Conservation (phyloP, 2,329 filamentous ascomycete genomes). For the Orbilia javanica region DNA sequence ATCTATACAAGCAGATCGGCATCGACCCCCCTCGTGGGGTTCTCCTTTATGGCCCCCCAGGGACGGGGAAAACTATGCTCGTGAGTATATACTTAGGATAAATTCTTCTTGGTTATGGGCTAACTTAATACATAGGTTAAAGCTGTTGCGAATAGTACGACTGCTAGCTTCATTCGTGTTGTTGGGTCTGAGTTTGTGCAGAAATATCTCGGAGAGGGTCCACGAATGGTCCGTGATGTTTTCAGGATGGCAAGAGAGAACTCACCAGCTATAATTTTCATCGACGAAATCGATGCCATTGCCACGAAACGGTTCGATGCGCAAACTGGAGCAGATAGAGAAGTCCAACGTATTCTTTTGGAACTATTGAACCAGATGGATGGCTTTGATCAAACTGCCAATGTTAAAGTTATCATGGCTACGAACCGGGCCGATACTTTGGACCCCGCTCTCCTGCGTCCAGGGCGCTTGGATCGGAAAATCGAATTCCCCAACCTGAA, state of each 20-base stretch:
- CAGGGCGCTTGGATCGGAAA: slow-evolving; percentile 95
- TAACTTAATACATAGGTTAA: slow-evolving; percentile 68
- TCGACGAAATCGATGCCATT: slow-evolving; percentile 98
- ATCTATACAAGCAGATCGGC: slow-evolving; percentile 98
- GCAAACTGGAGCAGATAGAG: slow-evolving; percentile 95
- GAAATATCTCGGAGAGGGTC: slow-evolving; percentile 97
- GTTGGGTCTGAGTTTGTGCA: slow-evolving; percentile 99
- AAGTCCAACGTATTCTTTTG: slow-evolving; percentile 97
- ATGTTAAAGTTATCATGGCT: slow-evolving; percentile 99
- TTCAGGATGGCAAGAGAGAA: slow-evolving; percentile 99
- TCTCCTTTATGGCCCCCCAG: slow-evolving; percentile 92
- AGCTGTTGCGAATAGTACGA: slow-evolving; percentile 97
- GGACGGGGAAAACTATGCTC: slow-evolving; percentile 79
- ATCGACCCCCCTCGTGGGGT: slow-evolving; percentile 98
- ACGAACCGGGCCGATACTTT: slow-evolving; percentile 98
- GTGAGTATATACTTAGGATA: slow-evolving; percentile 67
- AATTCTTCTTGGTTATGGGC: background rate
- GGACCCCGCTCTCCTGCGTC: slow-evolving; percentile 92
- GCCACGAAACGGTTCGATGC: slow-evolving; percentile 99
- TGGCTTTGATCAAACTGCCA: slow-evolving; percentile 97
- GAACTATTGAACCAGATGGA: slow-evolving; percentile 99
- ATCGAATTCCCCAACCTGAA: slow-evolving; percentile 98
- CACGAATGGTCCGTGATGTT: slow-evolving; percentile 98
- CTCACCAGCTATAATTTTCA: slow-evolving; percentile 98
- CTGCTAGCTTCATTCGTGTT: slow-evolving; percentile 97